phyloP scores from a whole-genome alignment of 2,329 filamentous ascomycete genomes.

The Aspergillus luchuensis region DNA sequence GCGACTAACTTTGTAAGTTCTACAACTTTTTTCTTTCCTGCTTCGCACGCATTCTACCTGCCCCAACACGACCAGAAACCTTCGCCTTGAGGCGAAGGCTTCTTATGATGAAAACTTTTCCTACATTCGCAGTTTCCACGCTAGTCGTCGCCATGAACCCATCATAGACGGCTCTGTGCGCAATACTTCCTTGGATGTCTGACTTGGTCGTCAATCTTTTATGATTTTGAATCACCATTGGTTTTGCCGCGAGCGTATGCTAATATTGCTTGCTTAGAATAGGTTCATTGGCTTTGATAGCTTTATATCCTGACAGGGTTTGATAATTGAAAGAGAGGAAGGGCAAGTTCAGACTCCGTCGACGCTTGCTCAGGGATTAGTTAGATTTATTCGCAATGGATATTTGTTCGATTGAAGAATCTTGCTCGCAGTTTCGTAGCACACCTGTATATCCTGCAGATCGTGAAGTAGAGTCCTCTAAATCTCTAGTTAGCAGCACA shows the following conservation, averaged over 20 bases:
- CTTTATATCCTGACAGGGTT: not conserved
- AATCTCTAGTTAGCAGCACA: too few species aligned
- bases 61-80: constrained; percentile 23
- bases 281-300: not conserved
- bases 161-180: constrained; percentile 39
- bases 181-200: constrained; percentile 45
- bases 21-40: not conserved
- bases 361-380: too few species aligned
- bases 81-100: constrained; percentile 5
- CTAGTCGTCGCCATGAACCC: constrained; percentile 41
- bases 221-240: constrained; percentile 14
- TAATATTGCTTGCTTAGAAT: constrained; percentile 12
- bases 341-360: not conserved
- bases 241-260: constrained; percentile 10
- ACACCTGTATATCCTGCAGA: too few species aligned
- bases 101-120: constrained; percentile 46
- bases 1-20: constrained; percentile 5
- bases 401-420: not conserved
- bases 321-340: not conserved
- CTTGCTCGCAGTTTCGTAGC: not conserved
- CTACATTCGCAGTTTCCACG: constrained; percentile 48
- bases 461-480: too few species aligned
- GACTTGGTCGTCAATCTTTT: constrained; percentile 20
- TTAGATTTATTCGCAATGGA: not conserved
- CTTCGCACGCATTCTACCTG: not conserved